phyloP scores from a whole-genome alignment of 2,329 filamentous ascomycete genomes.

The Tolypocladium capitatum region DNA sequence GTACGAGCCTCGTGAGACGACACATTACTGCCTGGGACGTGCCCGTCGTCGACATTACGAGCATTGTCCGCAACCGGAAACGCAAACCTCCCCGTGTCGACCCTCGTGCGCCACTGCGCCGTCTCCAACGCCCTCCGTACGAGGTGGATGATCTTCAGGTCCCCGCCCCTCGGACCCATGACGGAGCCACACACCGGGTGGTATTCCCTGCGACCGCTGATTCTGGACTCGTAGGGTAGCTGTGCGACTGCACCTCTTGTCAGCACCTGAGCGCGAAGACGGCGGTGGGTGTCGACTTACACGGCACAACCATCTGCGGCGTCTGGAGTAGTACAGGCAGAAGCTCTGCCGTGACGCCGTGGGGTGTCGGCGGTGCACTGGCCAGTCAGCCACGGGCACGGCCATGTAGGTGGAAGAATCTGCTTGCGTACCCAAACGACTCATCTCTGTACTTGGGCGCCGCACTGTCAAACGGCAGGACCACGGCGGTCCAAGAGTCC shows the following conservation, averaged over 20 bases:
- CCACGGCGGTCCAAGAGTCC: constrained; percentile 11
- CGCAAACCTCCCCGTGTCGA: constrained; percentile 14
- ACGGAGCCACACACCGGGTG: constrained; percentile 17
- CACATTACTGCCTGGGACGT: not conserved
- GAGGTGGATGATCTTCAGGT: constrained; percentile 13
- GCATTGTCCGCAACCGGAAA: constrained; percentile 13
- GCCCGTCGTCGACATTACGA: constrained; percentile 4
- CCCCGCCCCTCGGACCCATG: constrained; percentile 14
- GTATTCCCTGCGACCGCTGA: constrained; percentile 16
- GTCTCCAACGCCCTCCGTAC: constrained; percentile 15
- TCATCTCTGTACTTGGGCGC: constrained; percentile 14
- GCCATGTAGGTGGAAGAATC: no score
- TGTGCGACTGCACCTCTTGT: constrained; percentile 13
- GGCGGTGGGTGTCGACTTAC: constrained; percentile 12
- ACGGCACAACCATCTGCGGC: constrained; percentile 20
- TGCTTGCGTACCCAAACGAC: constrained; percentile 11
- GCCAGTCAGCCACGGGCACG: constrained; percentile 3
- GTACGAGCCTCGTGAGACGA: not conserved
- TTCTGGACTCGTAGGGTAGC: constrained; percentile 15
- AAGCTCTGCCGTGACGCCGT: constrained; percentile 13
- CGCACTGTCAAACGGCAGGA: constrained; percentile 13
- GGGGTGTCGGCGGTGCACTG: constrained; percentile 11
- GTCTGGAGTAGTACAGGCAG: constrained; percentile 16
- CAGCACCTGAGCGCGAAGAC: not conserved
- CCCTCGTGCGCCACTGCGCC: constrained; percentile 13